Conservation (phyloP, 2,329 filamentous ascomycete genomes). For the Pseudocercospora eumusae region DNA sequence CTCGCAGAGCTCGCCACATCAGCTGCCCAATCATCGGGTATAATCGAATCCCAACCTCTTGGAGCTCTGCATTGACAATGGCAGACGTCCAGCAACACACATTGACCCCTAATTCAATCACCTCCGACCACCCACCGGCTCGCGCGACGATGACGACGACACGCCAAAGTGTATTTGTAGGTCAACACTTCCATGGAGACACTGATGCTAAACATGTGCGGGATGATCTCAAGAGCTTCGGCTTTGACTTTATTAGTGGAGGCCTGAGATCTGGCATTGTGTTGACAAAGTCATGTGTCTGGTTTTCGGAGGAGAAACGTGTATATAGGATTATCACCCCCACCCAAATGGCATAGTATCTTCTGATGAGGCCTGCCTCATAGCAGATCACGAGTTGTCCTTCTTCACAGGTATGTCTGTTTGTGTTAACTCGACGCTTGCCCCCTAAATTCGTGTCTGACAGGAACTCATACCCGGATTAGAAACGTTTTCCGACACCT, state of each 20-base stretch:
- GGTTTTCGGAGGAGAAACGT: slow-evolving; percentile 7
- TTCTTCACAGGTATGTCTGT: no score
- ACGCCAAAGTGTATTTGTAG: slow-evolving; percentile 24
- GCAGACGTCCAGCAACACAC: background rate
- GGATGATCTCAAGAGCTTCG: slow-evolving; percentile 12
- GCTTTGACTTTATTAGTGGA: background rate
- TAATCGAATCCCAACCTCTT: no score
- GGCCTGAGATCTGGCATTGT: slow-evolving; percentile 11
- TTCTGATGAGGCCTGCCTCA: background rate
- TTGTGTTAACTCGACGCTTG: slow-evolving; percentile 4
- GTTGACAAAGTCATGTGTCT: slow-evolving; percentile 8
- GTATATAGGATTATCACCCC: slow-evolving; percentile 6
- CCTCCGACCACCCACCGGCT: slow-evolving; percentile 1
- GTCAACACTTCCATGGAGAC: slow-evolving; percentile 10
- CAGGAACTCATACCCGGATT: background rate
- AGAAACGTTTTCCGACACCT: background rate
- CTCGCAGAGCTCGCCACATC: no score
- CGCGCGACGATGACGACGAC: slow-evolving; percentile 14
- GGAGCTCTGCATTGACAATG: no score
- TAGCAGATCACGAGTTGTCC: no score
- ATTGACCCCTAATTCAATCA: background rate
- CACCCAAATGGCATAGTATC: slow-evolving; percentile 13
- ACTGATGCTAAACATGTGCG: slow-evolving; percentile 10
- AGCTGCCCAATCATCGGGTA: no score
- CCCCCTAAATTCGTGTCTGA: background rate